Conservation (phyloP, 257 asterid species). For the Nicotiana obtusifolia region DNA sequence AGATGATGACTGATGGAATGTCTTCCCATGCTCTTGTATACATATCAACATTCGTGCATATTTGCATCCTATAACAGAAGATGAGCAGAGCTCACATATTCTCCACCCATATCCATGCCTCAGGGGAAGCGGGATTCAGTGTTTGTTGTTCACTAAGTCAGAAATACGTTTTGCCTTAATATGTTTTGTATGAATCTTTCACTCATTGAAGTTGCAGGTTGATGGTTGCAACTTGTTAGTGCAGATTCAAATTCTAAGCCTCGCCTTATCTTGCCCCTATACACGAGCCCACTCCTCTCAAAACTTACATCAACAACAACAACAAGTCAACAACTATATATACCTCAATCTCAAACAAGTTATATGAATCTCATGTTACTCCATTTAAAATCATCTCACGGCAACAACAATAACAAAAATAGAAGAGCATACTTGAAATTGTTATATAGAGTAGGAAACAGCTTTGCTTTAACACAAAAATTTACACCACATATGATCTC, state of each 20-base stretch:
- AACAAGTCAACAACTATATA: no score
- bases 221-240: not conserved
- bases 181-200: no score
- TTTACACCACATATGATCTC: not conserved
- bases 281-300: not conserved
- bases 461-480: no score
- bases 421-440: not conserved
- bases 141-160: not conserved
- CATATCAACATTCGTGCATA: not conserved
- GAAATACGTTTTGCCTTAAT: not conserved
- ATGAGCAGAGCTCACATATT: not conserved
- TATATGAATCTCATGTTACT: no score
- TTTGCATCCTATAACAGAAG: not conserved
- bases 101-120: not conserved
- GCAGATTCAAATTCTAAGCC: no score
- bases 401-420: no score
- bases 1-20: not conserved
- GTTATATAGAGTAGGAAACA: not conserved
- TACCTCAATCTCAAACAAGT: no score
- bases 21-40: not conserved
- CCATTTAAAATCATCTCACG: no score
- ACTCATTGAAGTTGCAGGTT: not conserved
- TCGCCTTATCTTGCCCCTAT: not conserved
- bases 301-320: no score
- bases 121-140: not conserved